phyloP scores from a whole-genome alignment of 495 filamentous ascomycete genomes.

The Aspergillus leporis region DNA sequence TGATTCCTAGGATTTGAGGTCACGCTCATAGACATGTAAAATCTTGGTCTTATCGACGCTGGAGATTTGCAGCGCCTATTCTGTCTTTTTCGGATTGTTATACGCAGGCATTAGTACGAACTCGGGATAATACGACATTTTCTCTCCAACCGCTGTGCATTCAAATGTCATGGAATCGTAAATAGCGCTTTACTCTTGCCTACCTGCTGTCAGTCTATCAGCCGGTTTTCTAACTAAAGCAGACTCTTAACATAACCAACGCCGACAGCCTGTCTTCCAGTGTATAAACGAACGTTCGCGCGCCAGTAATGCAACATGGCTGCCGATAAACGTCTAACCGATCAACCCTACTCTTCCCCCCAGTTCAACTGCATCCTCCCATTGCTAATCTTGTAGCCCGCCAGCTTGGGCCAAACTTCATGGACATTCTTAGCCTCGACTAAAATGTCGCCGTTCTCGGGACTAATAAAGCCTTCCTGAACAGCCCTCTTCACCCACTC shows the following conservation, averaged over 20 bases:
- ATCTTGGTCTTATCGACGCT: constrained; percentile 15
- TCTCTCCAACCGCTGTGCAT: neutral
- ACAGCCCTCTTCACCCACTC: constrained; percentile 81
- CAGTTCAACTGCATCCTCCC: constrained; percentile 80
- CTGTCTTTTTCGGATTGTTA: constrained; percentile 6
- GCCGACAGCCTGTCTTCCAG: no score
- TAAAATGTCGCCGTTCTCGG: constrained; percentile 69
- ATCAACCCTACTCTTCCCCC: constrained; percentile 64
- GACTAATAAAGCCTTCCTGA: constrained; percentile 70
- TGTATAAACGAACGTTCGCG: no score
- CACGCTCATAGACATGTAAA: constrained; percentile 45
- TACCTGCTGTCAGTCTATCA: neutral
- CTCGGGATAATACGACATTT: constrained; percentile 6
- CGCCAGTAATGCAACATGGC: neutral
- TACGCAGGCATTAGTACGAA: constrained; percentile 8
- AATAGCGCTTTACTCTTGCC: neutral
- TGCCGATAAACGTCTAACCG: neutral
- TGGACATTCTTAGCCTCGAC: constrained; percentile 70
- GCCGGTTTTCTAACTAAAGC: neutral
- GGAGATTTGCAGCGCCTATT: constrained; percentile 7
- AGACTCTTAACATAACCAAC: neutral
- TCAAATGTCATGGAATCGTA: neutral
- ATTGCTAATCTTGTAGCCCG: constrained; percentile 71
- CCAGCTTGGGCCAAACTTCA: constrained; percentile 68
- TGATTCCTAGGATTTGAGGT: constrained; percentile 56